A percentile compares a stretch with the other conserved stretches of the same genome.
phyloP scores from a whole-genome alignment of 352 stramenopile species.

The Pythium myriotylum region DNA sequence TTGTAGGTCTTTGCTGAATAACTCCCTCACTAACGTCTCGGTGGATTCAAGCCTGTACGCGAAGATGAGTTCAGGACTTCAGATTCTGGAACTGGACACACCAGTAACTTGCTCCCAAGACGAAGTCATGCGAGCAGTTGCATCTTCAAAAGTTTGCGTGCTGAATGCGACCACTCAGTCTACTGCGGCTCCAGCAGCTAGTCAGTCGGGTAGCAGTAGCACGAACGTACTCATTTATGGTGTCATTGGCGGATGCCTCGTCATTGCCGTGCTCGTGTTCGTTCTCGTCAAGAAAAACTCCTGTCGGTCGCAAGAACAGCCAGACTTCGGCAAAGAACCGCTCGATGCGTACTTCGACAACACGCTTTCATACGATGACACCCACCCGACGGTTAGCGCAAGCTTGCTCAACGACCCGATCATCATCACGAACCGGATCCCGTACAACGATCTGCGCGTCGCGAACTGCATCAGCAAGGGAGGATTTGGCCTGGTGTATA shows the following conservation, averaged over 20 bases:
- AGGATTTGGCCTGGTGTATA: constrained; percentile 66
- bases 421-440: constrained; percentile 64
- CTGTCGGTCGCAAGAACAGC: not conserved
- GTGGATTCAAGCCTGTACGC: not conserved
- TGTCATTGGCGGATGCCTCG: constrained; percentile 27
- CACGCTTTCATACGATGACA: constrained; percentile 64
- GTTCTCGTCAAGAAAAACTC: constrained; percentile 36
- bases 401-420: constrained; percentile 63
- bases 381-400: constrained; percentile 51
- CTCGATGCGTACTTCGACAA: constrained; percentile 51
- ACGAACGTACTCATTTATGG: constrained; percentile 44
- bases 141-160: too few relatives aligned
- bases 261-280: constrained; percentile 41
- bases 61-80: not conserved
- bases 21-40: not conserved
- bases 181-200: not conserved
- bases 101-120: too few relatives aligned
- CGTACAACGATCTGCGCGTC: constrained; percentile 61
- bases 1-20: constrained; percentile 5
- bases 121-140: too few relatives aligned
- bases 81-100: not conserved
- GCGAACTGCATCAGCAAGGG: constrained; percentile 65
- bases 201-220: constrained; percentile 23
- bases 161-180: too few relatives aligned
- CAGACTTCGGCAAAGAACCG: constrained; percentile 30